Evolutionary conservation across 2,329 filamentous ascomycete genomes (phyloP).

Genomic region (Pestalotiopsis fici): DNA sequence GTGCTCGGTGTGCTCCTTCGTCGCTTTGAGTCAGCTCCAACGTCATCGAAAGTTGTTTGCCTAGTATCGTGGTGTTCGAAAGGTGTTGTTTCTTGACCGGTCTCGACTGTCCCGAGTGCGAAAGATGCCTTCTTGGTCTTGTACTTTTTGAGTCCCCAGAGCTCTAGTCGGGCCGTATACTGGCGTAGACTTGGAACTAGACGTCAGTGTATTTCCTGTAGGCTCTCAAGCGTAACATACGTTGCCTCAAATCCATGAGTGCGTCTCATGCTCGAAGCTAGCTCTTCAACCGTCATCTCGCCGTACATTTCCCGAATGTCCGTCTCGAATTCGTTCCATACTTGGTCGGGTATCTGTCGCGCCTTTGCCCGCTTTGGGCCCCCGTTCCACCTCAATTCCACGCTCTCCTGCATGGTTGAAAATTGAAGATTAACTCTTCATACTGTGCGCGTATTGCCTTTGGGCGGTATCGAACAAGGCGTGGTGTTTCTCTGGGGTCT

Average conservation of each 20-base stretch:
- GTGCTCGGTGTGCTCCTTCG: not conserved
- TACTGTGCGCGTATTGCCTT: too few species aligned
- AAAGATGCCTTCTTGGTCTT: not conserved
- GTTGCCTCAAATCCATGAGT: not conserved
- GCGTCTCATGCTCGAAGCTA: not conserved
- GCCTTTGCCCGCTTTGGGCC: not conserved
- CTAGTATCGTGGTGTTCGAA: not conserved
- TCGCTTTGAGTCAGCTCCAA: not conserved
- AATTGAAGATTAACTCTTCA: too few species aligned
- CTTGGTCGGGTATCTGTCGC: not conserved
- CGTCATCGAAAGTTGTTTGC: not conserved
- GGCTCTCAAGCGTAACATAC: too few species aligned
- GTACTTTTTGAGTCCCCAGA: not conserved
- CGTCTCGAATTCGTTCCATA: not conserved
- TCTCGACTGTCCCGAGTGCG: not conserved
- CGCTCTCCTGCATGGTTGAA: not conserved
- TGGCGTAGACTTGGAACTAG: not conserved
- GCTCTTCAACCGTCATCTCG: not conserved
- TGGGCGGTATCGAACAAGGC: too few species aligned
- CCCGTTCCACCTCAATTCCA: not conserved
- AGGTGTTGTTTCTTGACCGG: not conserved
- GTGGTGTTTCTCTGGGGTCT: too few species aligned
- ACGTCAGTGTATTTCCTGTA: not conserved
- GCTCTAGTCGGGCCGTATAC: not conserved
- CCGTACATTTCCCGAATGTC: not conserved